These are phyloP conservation scores for Mortierella sp. DNA, from an alignment of 371 early-diverging fungal species.

Conservation along the genomic window DNA sequence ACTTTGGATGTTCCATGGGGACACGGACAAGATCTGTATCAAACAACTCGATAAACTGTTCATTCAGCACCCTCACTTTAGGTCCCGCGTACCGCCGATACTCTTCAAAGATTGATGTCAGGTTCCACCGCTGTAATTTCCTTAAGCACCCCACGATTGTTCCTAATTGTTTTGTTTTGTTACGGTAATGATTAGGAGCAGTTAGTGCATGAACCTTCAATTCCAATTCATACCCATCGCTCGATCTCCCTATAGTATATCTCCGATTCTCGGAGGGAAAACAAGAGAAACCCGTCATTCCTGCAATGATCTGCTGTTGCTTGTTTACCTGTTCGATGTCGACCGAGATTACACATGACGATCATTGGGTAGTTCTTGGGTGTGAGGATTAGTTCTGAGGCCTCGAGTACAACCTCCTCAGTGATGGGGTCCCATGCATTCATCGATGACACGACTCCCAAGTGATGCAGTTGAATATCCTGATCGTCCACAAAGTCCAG, in stretches of 20 bases:
- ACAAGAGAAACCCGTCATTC: too few species aligned
- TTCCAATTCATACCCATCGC: too few species aligned
- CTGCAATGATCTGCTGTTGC: too few species aligned
- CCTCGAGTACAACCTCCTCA: slow-evolving; percentile 94
- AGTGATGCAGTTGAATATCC: slow-evolving; percentile 91
- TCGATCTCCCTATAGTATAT: too few species aligned
- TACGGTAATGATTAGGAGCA: not conserved
- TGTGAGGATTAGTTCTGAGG: slow-evolving; percentile 89
- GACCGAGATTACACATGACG: slow-evolving; percentile 96
- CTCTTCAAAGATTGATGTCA: slow-evolving; percentile 98
- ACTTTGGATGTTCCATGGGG: slow-evolving; percentile 82
- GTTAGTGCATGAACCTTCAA: too few species aligned
- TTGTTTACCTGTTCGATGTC: slow-evolving; percentile 93
- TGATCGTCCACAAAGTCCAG: slow-evolving; percentile 97
- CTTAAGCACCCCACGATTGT: slow-evolving; percentile 97
- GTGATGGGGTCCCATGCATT: slow-evolving; percentile 98
- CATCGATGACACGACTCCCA: slow-evolving; percentile 81
- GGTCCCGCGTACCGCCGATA: slow-evolving; percentile 97
- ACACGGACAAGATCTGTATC: slow-evolving; percentile 94
- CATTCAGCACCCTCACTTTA: slow-evolving; percentile 93
- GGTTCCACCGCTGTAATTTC: slow-evolving; percentile 97
- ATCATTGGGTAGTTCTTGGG: slow-evolving; percentile 95
- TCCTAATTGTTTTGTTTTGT: slow-evolving; percentile 61
- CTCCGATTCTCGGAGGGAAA: too few species aligned
- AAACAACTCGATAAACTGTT: slow-evolving; percentile 96